phyloP scores from a whole-genome alignment of 176 grass and related monocot genomes.

The Oryza coarctata region DNA sequence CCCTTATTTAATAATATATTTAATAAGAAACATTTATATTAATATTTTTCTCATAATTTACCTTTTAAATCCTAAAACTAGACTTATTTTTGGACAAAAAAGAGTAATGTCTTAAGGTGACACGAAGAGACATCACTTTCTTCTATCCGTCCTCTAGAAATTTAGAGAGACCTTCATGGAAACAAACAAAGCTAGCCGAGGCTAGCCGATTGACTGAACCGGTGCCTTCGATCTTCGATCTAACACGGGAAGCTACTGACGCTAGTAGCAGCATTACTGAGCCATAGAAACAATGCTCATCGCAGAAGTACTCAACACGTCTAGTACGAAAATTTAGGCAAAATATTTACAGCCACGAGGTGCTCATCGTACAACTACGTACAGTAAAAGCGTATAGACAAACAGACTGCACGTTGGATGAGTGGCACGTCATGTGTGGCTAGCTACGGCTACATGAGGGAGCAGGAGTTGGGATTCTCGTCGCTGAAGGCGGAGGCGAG shows the following conservation, averaged over 20 bases:
- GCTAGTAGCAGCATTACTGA: neutral
- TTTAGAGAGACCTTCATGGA: neutral
- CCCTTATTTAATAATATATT: too few relatives aligned
- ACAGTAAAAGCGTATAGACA: neutral
- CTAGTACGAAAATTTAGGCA: neutral
- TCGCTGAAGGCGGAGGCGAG: constrained; percentile 64
- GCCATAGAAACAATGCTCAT: neutral
- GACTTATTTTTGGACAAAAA: too few relatives aligned
- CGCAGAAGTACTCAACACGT: neutral
- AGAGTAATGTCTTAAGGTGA: too few relatives aligned
- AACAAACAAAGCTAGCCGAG: neutral
- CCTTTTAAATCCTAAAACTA: too few relatives aligned
- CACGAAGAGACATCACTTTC: too few relatives aligned
- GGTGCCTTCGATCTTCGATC: neutral
- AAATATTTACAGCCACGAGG: neutral
- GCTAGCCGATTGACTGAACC: too few relatives aligned
- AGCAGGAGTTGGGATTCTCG: constrained; percentile 64
- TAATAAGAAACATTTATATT: too few relatives aligned
- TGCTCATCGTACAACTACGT: neutral
- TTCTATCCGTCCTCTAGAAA: neutral
- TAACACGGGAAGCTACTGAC: neutral
- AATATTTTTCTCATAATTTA: too few relatives aligned
- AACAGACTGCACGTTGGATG: neutral
- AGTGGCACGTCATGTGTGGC: too few relatives aligned
- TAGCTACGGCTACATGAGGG: constrained; percentile 47